Conservation (phyloP, 768 basidiomycete genomes). For the Mycena amicta region DNA sequence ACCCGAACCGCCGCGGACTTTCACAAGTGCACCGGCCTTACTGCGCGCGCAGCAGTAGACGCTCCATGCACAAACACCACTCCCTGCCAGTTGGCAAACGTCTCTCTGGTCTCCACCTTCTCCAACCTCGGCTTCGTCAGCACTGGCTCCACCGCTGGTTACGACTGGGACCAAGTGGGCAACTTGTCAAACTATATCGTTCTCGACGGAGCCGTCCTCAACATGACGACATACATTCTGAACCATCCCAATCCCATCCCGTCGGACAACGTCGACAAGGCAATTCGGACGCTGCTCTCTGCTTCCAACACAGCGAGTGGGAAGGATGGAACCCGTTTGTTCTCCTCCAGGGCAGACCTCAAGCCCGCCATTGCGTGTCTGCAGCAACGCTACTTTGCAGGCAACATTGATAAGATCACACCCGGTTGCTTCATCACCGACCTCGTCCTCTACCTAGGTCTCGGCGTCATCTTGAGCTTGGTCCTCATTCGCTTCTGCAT, state of each 20-base stretch:
- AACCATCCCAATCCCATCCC: constrained; percentile 69
- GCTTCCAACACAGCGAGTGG: constrained; percentile 55
- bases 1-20: constrained; percentile 68
- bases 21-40: constrained; percentile 60
- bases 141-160: constrained; percentile 76
- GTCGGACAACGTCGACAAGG: constrained; percentile 78
- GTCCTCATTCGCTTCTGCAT: constrained; percentile 92
- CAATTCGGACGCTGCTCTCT: constrained; percentile 74
- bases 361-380: constrained; percentile 78
- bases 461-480: constrained; percentile 89
- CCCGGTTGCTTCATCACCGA: constrained; percentile 93
- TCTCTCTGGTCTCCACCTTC: constrained; percentile 60
- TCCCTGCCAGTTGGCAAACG: constrained; percentile 67
- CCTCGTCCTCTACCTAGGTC: constrained; percentile 85
- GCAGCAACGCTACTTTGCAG: constrained; percentile 83
- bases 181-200: constrained; percentile 77
- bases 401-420: constrained; percentile 94
- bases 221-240: constrained; percentile 83
- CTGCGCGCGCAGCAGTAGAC: constrained; percentile 72
- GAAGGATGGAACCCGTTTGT: constrained; percentile 89
- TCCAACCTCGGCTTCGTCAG: constrained; percentile 62
- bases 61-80: constrained; percentile 64
- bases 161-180: constrained; percentile 88
- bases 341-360: constrained; percentile 70
- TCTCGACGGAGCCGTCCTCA: constrained; percentile 91